Evolutionary conservation across 495 filamentous ascomycete species (phyloP), one percentile per base, ranked within the genome.

Genomic region (Trichoderma parareesei): DNA sequence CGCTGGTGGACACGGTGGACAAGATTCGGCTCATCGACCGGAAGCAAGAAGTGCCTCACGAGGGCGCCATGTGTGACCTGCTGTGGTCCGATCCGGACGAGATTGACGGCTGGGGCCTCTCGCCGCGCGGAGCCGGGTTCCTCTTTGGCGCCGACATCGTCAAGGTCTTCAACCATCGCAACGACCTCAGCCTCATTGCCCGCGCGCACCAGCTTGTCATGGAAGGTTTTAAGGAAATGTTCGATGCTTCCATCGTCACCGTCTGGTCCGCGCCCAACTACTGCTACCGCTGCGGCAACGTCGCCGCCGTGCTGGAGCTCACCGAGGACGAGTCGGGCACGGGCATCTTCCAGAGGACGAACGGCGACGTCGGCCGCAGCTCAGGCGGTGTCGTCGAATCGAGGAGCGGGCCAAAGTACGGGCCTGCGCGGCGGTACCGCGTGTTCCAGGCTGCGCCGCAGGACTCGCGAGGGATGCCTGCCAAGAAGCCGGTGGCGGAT

Each of bases 191-290:
- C 4, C 81, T 98, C 48, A 93, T 98, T 60, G 94, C 94, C 60
- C 86, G 94, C 64, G 94, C 94, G 18, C 94, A 98, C 72, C 94
- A 98, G 76, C 85, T 98, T 35, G 94, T 98, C 42, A 98, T 98
- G 94, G 94, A 98, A 74, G 94, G 94, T 9, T 98, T 96, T 76
- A 98, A 98, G 75, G 94, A 97, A 78, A 97, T 97, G 93, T 97
- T 97, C 69, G 93, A 98, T 68, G 85, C 83, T 16, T 89, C 85
- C 33, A 97, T 98, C 65, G 94, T 98, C 5, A 98, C 94, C 0
- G 93, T 98, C 60, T 97, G 94, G 94, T 91, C 87, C 9, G 94
- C 94, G 59, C 94, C 94, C 2, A 98, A 98, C 73, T 98, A 98
- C 75, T 98, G 94, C 77, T 98, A 98, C 77, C 85, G 94, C 20